A percentile compares a stretch with the other conserved stretches of the same genome.
These are phyloP conservation scores for Lagenidium sp. DNA, from an alignment of 352 stramenopile genomes.

Conservation along the genomic window DNA sequence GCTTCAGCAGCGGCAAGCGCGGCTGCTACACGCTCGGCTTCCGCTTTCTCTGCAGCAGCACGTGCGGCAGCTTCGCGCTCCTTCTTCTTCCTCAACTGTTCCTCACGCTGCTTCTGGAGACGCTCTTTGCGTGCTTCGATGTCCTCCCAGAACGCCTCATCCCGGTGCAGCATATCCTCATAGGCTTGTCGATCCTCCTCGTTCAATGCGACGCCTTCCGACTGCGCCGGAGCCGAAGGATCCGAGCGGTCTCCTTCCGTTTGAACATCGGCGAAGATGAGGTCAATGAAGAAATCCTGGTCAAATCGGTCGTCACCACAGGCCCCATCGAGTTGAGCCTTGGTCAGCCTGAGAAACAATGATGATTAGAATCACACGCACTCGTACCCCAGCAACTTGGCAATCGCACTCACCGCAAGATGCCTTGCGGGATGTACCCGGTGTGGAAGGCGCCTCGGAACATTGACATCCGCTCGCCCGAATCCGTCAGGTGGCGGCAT, in stretches of 20 bases:
- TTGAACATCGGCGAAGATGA: conserved; percentile 94
- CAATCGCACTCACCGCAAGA: conserved; percentile 68
- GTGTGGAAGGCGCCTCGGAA: conserved; percentile 98
- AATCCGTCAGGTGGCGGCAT: conserved; percentile 91
- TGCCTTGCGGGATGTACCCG: conserved; percentile 94
- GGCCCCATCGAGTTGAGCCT: conserved; percentile 93
- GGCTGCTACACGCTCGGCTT: conserved; percentile 17
- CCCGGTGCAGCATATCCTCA: conserved; percentile 82
- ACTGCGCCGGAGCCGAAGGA: conserved; percentile 14
- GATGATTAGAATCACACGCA: not conserved
- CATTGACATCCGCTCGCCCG: conserved; percentile 90
- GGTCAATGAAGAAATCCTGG: conserved; percentile 95
- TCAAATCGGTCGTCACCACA: conserved; percentile 91
- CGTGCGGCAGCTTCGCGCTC: conserved; percentile 44
- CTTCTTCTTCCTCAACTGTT: conserved; percentile 52
- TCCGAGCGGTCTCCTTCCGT: conserved; percentile 32
- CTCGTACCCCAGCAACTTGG: not conserved
- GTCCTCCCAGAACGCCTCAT: conserved; percentile 81
- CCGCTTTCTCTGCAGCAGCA: conserved; percentile 23
- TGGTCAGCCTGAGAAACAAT: conserved; percentile 71
- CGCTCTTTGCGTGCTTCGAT: conserved; percentile 75
- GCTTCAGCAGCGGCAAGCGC: conserved; percentile 26
- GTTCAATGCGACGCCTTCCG: conserved; percentile 63
- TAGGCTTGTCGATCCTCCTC: conserved; percentile 79
- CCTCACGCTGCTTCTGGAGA: conserved; percentile 61